phyloP scores from a whole-genome alignment of 306 rosid genomes.

The Rosa multiflora region DNA sequence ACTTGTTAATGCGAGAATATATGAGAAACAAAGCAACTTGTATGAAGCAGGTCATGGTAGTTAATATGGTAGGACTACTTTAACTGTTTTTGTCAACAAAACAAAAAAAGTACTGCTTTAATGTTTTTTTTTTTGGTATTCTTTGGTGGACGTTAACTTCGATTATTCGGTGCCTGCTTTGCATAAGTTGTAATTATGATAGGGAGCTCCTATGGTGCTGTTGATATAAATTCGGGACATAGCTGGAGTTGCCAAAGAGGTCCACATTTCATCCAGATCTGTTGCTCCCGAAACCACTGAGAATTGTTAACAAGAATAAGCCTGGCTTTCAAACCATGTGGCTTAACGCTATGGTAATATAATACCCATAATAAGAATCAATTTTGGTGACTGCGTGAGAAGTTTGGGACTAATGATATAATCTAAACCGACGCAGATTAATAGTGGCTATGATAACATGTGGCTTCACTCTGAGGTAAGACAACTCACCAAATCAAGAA shows the following conservation, averaged over 20 bases:
- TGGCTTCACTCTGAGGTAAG: background rate
- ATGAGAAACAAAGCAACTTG: background rate
- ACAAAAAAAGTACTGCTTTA: too few relatives aligned
- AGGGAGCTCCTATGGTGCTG: constrained; percentile 60
- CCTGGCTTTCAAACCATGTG: constrained; percentile 49
- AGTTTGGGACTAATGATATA: background rate
- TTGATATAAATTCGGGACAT: constrained; percentile 67
- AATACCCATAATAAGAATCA: too few relatives aligned
- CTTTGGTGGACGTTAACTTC: background rate
- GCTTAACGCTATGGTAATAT: constrained; percentile 70
- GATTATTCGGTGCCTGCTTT: background rate
- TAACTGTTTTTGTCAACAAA: too few relatives aligned
- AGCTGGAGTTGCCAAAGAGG: constrained; percentile 62
- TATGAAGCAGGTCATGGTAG: background rate
- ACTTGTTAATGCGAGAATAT: background rate
- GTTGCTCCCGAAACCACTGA: constrained; percentile 26
- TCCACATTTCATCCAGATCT: constrained; percentile 63
- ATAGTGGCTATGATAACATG: constrained; percentile 3
- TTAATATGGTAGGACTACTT: too few relatives aligned
- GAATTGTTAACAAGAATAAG: constrained; percentile 3
- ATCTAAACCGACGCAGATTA: constrained; percentile 11
- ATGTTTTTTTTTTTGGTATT: too few relatives aligned
- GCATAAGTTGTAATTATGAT: constrained; percentile 63
- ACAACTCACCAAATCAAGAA: background rate
- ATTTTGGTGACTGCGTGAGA: background rate